A percentile compares a stretch with the other conserved stretches of the same genome.
phyloP scores from a whole-genome alignment of 192 early-diverging fungal genomes.

The Gryganskiella cystojenkinii region DNA sequence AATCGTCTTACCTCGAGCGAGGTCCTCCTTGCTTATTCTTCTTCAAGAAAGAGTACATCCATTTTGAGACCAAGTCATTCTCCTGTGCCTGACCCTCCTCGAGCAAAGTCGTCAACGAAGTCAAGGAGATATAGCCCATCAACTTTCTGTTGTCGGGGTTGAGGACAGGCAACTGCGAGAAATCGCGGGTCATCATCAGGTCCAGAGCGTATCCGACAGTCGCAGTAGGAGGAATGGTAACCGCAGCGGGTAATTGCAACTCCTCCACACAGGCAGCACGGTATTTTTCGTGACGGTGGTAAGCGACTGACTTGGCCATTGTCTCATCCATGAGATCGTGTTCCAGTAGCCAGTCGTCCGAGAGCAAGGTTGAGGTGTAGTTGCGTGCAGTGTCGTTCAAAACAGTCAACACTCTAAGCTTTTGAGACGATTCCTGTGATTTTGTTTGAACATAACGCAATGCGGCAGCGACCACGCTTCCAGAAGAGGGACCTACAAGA shows the following conservation, averaged over 20 bases:
- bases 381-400: slow-evolving; percentile 77
- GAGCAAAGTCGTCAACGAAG: slow-evolving; percentile 66
- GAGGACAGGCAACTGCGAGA: slow-evolving; percentile 88
- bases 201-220: slow-evolving; percentile 72
- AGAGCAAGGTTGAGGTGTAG: slow-evolving; percentile 75
- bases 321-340: slow-evolving; percentile 77
- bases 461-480: slow-evolving; percentile 74
- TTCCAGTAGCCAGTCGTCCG: slow-evolving; percentile 83
- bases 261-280: slow-evolving; percentile 87
- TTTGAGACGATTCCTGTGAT: slow-evolving; percentile 26
- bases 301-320: slow-evolving; percentile 66
- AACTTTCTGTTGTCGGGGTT: slow-evolving; percentile 69
- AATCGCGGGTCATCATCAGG: slow-evolving; percentile 84
- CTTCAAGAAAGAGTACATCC: slow-evolving; percentile 74
- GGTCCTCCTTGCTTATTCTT: slow-evolving; percentile 28
- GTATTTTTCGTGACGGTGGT: slow-evolving; percentile 71
- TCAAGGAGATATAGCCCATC: slow-evolving; percentile 80
- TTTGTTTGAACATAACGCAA: slow-evolving; percentile 55
- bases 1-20: slow-evolving; percentile 19
- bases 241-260: slow-evolving; percentile 82
- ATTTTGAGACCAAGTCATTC: slow-evolving; percentile 60
- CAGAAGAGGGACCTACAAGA: slow-evolving; percentile 66
- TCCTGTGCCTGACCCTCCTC: slow-evolving; percentile 61
- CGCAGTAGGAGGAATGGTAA: slow-evolving; percentile 70
- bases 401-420: slow-evolving; percentile 61